Conservation (phyloP, 1,284 basidiomycete species). For the Schizophyllum amplum region DNA sequence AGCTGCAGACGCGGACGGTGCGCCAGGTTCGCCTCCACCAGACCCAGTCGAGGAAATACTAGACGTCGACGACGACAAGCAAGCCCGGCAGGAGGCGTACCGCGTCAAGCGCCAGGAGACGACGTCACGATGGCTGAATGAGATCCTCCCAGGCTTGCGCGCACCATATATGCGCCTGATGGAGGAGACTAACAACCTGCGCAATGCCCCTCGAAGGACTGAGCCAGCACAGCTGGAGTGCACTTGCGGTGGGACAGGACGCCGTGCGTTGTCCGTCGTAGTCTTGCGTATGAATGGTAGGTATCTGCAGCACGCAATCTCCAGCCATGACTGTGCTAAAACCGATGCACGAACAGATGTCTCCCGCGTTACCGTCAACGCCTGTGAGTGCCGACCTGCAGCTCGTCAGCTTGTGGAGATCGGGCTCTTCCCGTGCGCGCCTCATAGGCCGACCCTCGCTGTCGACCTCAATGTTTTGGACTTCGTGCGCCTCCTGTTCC, state of each 20-base stretch:
- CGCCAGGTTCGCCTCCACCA: too few species aligned
- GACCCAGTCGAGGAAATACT: too few species aligned
- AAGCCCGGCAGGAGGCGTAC: too few species aligned
- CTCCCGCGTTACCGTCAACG: too few species aligned
- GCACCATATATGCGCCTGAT: background rate
- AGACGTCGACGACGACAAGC: too few species aligned
- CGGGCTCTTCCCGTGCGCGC: conserved; percentile 7
- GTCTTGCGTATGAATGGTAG: background rate
- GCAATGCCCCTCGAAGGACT: background rate
- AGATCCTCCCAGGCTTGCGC: background rate
- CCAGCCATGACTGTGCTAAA: background rate
- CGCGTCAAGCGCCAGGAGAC: too few species aligned
- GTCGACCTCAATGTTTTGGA: conserved; percentile 7
- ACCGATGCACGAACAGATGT: background rate
- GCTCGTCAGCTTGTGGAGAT: conserved; percentile 1
- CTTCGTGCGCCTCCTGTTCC: conserved; percentile 3
- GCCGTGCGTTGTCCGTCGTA: background rate
- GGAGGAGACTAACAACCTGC: conserved; percentile 1
- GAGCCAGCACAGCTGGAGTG: too few species aligned
- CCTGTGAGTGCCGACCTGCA: conserved; percentile 3
- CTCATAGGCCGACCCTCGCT: conserved; percentile 3
- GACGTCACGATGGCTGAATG: background rate
- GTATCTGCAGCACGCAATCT: background rate
- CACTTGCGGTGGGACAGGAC: background rate
- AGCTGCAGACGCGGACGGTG: too few species aligned